Conservation (phyloP, 1,284 basidiomycete genomes). For the Porogramme epimiltina region DNA sequence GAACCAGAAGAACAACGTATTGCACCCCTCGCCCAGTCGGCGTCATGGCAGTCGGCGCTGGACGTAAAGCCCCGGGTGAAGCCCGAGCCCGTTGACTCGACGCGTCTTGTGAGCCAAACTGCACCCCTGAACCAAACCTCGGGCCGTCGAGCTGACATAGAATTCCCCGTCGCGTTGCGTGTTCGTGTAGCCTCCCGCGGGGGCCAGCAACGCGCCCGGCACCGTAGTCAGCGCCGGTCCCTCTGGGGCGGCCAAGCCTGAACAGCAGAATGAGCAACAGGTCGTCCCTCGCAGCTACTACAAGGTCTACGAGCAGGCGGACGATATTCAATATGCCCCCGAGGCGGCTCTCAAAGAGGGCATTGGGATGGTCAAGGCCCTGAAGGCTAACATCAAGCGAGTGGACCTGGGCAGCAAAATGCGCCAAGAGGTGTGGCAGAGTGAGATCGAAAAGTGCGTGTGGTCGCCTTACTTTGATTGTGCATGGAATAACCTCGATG, state of each 20-base stretch:
- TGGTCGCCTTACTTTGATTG: not conserved
- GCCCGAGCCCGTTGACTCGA: conserved; percentile 33
- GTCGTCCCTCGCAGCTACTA: conserved; percentile 18
- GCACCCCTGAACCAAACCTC: no score
- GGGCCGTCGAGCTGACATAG: no score
- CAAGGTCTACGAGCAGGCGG: conserved; percentile 28
- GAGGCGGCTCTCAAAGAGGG: conserved; percentile 54
- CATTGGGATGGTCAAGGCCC: conserved; percentile 50
- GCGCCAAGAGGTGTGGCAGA: conserved; percentile 58
- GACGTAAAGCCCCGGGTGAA: conserved; percentile 30
- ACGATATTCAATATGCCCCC: conserved; percentile 50
- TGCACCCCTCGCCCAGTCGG: conserved; percentile 27
- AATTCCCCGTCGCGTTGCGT: no score
- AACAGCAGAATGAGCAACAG: not conserved
- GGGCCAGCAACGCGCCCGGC: not conserved
- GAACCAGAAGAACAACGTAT: conserved; percentile 41
- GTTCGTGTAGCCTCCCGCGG: conserved; percentile 5
- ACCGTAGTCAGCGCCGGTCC: not conserved
- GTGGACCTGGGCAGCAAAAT: conserved; percentile 55
- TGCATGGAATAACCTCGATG: not conserved
- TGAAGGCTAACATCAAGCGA: conserved; percentile 45
- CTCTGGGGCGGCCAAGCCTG: not conserved
- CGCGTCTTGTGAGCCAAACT: conserved; percentile 31
- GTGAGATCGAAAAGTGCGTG: conserved; percentile 54
- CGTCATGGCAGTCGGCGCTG: conserved; percentile 16